A percentile compares a stretch with the other conserved stretches of the same genome.
phyloP scores from a whole-genome alignment of 768 basidiomycete genomes.

The Cystofilobasidium bisporidii region DNA sequence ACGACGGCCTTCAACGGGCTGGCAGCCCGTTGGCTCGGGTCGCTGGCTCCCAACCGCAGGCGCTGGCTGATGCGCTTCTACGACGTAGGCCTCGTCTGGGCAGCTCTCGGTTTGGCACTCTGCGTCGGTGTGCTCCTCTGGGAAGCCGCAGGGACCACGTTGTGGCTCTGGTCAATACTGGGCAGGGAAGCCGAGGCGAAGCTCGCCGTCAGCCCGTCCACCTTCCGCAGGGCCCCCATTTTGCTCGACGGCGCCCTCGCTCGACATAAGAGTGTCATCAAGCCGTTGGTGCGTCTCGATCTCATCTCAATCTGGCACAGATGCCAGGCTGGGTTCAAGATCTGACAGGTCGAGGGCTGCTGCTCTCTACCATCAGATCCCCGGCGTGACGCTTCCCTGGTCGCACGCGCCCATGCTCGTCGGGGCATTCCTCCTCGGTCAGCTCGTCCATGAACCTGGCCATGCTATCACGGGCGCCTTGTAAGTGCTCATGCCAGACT shows the following conservation, averaged over 20 bases:
- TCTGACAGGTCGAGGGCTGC: no score
- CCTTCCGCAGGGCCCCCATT: no score
- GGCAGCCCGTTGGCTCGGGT: background rate
- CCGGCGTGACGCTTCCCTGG: slow-evolving; percentile 23
- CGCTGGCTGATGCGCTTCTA: background rate
- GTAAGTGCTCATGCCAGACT: background rate
- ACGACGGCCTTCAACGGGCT: slow-evolving; percentile 14
- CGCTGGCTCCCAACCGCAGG: background rate
- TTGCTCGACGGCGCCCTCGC: background rate
- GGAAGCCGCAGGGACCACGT: background rate
- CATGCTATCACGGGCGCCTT: slow-evolving; percentile 21
- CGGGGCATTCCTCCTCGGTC: slow-evolving; percentile 22
- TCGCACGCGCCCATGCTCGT: slow-evolving; percentile 19
- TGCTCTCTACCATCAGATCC: slow-evolving; percentile 8
- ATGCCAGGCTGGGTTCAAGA: no score
- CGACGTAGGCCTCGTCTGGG: slow-evolving; percentile 12
- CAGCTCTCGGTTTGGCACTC: background rate
- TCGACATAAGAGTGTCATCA: background rate
- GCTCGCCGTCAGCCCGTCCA: no score
- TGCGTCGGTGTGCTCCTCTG: slow-evolving; percentile 2
- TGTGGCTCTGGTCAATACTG: background rate
- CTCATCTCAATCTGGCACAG: no score
- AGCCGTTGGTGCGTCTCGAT: slow-evolving; percentile 10
- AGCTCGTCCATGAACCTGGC: slow-evolving; percentile 27
- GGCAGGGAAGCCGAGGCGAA: no score